Base-by-base conservation (phyloP, 2,329 filamentous ascomycete genomes). In the Aspergillus ibericus region DNA sequence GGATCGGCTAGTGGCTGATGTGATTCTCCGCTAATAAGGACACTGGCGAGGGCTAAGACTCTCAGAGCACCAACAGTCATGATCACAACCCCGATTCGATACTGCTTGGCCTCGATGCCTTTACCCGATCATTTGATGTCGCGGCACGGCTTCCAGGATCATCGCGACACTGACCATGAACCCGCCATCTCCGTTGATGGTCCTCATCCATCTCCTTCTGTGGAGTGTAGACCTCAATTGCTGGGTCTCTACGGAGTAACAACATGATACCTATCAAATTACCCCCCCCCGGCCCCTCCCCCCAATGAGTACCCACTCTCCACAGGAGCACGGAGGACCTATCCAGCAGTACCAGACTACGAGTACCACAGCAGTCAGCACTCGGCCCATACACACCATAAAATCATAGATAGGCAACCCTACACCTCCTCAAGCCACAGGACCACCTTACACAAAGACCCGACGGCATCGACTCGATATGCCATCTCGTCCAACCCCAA, bases 1-100 rank as follows among this genome's bases (percentile, higher is more conserved):
- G 51, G 55, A 58, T 48, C 58, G 46, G 51, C 51, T 49, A 62
- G 52, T 62, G 60, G 60, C 51, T 53, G 49, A 53, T 22, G 47
- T 49, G 50, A 29, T 52, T 40, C 47, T 52, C 49, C 50, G 38
- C 38, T 53, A 40, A 35, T 46, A 46, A 34, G 36, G 40, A 48
- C 51, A 50, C 40, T 49, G 40, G 51, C 44, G 44, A 54, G 56
- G 25, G 25, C 44, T 29, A 48, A 29, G 44, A 48, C 44, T 47
- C 22, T 6, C 38, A 42, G 20, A 42, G 38, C 38, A 48, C 44
- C 44, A 48, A 32, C 44, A 48, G 44, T 48, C 44, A 48, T 48
- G 44, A 48, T 48, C 25, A n/a, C 25, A 48, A 48, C 44, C 44
- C 44, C 25, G 27, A 48, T 48, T 48, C 44, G 44, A 29, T 10